Base-by-base conservation (phyloP, 169 alveolate species). In the Plasmodium knowlesi region DNA sequence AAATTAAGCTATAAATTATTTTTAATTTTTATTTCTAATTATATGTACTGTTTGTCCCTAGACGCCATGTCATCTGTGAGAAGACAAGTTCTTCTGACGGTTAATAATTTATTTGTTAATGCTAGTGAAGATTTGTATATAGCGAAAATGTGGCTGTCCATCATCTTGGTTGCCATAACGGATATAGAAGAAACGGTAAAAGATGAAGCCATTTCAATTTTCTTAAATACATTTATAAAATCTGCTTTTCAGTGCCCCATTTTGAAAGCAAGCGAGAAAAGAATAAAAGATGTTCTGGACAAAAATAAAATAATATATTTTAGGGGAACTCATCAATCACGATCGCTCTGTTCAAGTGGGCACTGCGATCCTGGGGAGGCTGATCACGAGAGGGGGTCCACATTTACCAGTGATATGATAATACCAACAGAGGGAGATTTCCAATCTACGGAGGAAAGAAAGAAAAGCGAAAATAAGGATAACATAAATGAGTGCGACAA, bases 61-160 rank as follows among this genome's bases (percentile, higher is more conserved):
- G 93, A 86, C 76, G 78, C 93, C 37, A 76, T 86, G 54, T 53
- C 85, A 30, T 86, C 93, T 50, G 93, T 86, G 67, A 41, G 93
- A 10, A 73, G 93, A 30, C 93, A 86, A 70, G 73, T 86, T 74
- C 80, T 86, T 22, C 80, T 86, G 67, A 86, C 93, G 19, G 93
- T 86, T 28, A 86, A 86, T 86, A 86, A 74, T 53, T 34, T 86
- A 6, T 86, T 86, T 78, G 34, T 86, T 3, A 86, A 39, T 57
- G 78, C 83, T 2, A 74, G 86, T 34, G 67, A 74, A 14, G 81
- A 86, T 76, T 30, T 50, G 14, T 37, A 86, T 76, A 67, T 86
- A 4, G 54, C 86, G n/a, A 86, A 76, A 30, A 53, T 86, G 71
- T 86, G 93, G 93, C n/a, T 86, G 57, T 5, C 93, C 43, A 73